phyloP scores from a whole-genome alignment of 1,284 basidiomycete genomes.

The Puccinia novopanici region DNA sequence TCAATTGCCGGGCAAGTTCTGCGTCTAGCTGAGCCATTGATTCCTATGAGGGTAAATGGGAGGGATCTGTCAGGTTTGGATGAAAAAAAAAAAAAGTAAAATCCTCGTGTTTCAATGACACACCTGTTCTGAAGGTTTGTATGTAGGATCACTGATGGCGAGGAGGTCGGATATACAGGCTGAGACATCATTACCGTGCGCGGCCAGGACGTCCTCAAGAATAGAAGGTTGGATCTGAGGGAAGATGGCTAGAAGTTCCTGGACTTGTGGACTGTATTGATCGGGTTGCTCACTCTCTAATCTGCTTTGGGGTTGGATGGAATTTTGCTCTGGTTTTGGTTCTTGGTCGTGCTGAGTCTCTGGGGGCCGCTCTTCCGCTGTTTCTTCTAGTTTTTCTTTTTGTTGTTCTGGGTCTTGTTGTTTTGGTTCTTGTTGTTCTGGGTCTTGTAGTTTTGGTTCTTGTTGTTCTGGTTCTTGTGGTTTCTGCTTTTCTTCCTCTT shows the following conservation, averaged over 20 bases:
- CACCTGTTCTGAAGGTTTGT: constrained; percentile 31
- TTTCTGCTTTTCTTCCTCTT: too few species aligned
- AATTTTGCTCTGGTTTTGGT: background rate
- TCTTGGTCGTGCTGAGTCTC: background rate
- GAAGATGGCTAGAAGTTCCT: constrained; percentile 39
- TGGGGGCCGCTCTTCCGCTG: background rate
- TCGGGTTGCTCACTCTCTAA: background rate
- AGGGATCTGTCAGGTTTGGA: background rate
- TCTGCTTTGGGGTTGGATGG: background rate
- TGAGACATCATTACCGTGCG: constrained; percentile 20
- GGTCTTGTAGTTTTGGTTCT: too few species aligned
- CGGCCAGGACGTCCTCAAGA: constrained; percentile 38
- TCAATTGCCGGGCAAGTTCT: constrained; percentile 46
- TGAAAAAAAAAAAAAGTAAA: background rate
- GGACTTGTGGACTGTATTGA: constrained; percentile 28
- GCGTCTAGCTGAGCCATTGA: constrained; percentile 30
- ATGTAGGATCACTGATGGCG: constrained; percentile 46
- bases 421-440: background rate
- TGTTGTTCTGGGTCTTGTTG: background rate
- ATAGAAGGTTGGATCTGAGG: constrained; percentile 46
- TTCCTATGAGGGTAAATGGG: background rate
- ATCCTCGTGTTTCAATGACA: background rate
- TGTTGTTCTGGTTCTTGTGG: too few species aligned
- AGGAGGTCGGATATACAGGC: constrained; percentile 46
- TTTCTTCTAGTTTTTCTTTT: background rate